A percentile compares a stretch with the other conserved stretches of the same genome.
phyloP scores from a whole-genome alignment of 2,329 filamentous ascomycete species.

The Scedosporium aurantiacum region DNA sequence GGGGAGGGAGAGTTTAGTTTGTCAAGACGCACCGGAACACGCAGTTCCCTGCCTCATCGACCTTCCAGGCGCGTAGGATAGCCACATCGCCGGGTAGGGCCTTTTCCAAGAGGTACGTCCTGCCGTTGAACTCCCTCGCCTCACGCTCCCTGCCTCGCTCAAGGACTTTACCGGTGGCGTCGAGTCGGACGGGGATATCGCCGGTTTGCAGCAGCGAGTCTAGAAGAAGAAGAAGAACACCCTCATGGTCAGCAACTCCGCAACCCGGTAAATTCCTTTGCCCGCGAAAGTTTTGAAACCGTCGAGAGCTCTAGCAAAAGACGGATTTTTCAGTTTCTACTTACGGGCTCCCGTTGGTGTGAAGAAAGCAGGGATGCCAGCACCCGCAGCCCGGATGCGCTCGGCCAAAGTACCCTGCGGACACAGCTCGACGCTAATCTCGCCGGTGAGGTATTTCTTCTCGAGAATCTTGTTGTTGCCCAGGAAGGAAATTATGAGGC shows the following conservation, averaged over 20 bases:
- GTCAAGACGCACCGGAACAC: constrained; percentile 50
- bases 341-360: constrained; percentile 61
- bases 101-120: constrained; percentile 66
- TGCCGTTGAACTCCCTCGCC: constrained; percentile 61
- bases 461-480: constrained; percentile 70
- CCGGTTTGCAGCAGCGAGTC: constrained; percentile 58
- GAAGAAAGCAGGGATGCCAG: constrained; percentile 71
- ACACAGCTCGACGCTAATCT: constrained; percentile 64
- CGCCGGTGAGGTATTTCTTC: constrained; percentile 61
- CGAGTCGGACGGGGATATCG: constrained; percentile 54
- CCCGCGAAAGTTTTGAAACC: too few relatives aligned
- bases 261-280: not conserved
- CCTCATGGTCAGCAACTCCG: constrained; percentile 8
- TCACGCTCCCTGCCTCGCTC: constrained; percentile 57
- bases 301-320: not conserved
- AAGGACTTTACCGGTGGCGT: constrained; percentile 46
- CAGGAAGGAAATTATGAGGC: constrained; percentile 64
- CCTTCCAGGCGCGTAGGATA: constrained; percentile 66
- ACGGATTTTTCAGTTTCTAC: constrained; percentile 14
- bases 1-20: constrained; percentile 11
- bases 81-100: constrained; percentile 67
- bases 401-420: constrained; percentile 68
- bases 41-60: constrained; percentile 66
- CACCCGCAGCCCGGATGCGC: constrained; percentile 60
- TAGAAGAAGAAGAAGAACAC: constrained; percentile 10